Evolutionary conservation across 331 rosid species (phyloP).

Genomic region (Rhamnella rubrinervis): DNA sequence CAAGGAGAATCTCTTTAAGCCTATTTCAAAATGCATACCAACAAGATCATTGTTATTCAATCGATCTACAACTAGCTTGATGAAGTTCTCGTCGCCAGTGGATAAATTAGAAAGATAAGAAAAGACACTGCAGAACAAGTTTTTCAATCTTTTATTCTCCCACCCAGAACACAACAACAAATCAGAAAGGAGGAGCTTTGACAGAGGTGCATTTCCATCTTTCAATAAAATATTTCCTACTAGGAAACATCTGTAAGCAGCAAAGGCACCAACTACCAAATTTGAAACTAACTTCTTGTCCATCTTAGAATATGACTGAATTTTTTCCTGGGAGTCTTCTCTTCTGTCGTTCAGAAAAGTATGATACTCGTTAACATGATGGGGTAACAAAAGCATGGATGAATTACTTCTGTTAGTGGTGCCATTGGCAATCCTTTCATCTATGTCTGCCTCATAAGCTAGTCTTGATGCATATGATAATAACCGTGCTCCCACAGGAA

Average conservation of each 20-base stretch:
- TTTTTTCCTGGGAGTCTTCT: slow-evolving; percentile 9
- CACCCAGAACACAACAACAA: slow-evolving; percentile 21
- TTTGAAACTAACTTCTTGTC: slow-evolving; percentile 13
- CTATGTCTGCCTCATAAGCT: slow-evolving; percentile 27
- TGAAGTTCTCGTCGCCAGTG: slow-evolving; percentile 23
- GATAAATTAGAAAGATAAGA: slow-evolving; percentile 33
- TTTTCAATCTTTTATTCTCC: slow-evolving; percentile 16
- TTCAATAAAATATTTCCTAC: slow-evolving; percentile 5
- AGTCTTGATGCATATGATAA: slow-evolving; percentile 33
- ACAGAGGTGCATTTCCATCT: slow-evolving; percentile 10
- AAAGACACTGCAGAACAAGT: slow-evolving; percentile 17
- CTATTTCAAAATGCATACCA: slow-evolving; percentile 27
- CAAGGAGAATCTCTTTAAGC: slow-evolving; percentile 19
- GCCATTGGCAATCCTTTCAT: background rate
- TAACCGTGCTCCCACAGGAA: slow-evolving; percentile 29
- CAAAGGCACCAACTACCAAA: slow-evolving; percentile 32
- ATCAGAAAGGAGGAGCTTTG: slow-evolving; percentile 26
- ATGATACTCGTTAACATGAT: slow-evolving; percentile 25
- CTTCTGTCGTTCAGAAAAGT: slow-evolving; percentile 8
- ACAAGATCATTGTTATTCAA: slow-evolving; percentile 24
- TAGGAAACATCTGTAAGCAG: slow-evolving; percentile 33
- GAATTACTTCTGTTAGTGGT: slow-evolving; percentile 7
- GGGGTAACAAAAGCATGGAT: slow-evolving; percentile 2
- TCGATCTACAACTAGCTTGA: slow-evolving; percentile 22
- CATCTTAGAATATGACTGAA: slow-evolving; percentile 10